A percentile compares a stretch with the other conserved stretches of the same genome.
These are phyloP conservation scores for Cardiospermum halicacabum DNA, from an alignment of 345 rosid genomes.

Conservation along the genomic window DNA sequence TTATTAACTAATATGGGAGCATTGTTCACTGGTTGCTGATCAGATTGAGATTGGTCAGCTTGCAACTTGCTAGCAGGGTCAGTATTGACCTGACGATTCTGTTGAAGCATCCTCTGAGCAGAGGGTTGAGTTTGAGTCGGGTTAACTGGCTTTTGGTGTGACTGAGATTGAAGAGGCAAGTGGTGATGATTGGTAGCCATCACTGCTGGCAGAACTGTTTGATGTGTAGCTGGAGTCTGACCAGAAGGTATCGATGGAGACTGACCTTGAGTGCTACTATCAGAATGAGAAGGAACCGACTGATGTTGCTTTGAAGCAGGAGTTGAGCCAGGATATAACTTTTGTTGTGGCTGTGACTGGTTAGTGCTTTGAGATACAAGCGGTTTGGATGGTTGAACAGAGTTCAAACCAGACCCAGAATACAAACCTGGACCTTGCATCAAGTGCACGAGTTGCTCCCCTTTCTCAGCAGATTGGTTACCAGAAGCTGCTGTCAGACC, in stretches of 20 bases:
- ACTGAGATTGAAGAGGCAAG: slow-evolving; percentile 26
- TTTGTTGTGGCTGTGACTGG: slow-evolving; percentile 57
- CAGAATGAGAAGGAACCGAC: slow-evolving; percentile 63
- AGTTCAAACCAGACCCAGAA: slow-evolving; percentile 45
- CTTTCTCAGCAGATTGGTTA: slow-evolving; percentile 67
- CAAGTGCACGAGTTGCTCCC: slow-evolving; percentile 51
- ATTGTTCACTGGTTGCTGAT: slow-evolving; percentile 39
- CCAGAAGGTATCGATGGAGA: slow-evolving; percentile 41
- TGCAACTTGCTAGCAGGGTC: slow-evolving; percentile 49
- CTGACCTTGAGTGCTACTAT: slow-evolving; percentile 55
- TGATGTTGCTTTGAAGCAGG: slow-evolving; percentile 47
- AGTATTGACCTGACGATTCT: slow-evolving; percentile 45
- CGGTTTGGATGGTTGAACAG: slow-evolving; percentile 63
- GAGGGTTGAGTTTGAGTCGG: slow-evolving; percentile 44
- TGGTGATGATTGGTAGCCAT: slow-evolving; percentile 38
- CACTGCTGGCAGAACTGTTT: slow-evolving; percentile 38
- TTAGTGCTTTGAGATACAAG: slow-evolving; percentile 49
- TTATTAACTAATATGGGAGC: slow-evolving; percentile 32
- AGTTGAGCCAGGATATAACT: slow-evolving; percentile 43
- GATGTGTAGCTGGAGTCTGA: slow-evolving; percentile 41
- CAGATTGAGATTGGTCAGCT: slow-evolving; percentile 46
- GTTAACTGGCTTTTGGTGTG: slow-evolving; percentile 49
- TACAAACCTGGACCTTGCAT: slow-evolving; percentile 62
- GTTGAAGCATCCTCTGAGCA: slow-evolving; percentile 58
- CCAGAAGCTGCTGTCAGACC: slow-evolving; percentile 52